A percentile compares a stretch with the other conserved stretches of the same genome.
Conservation (phyloP, 1,284 basidiomycete species). For the Xerocomus minutiporus region DNA sequence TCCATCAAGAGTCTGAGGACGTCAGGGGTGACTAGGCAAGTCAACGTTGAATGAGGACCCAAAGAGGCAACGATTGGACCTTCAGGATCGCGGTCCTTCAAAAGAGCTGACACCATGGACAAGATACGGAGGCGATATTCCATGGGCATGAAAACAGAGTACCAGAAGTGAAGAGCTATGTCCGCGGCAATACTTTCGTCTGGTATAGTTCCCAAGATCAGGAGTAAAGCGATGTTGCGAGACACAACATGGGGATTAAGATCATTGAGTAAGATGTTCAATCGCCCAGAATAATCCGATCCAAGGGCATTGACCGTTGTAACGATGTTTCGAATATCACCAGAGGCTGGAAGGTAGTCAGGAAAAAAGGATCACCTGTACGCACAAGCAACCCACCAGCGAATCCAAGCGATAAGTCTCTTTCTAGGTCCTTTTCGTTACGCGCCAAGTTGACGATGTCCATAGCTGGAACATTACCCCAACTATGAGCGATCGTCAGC, state of each 20-base stretch:
- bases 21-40: conserved; percentile 13
- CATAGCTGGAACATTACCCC: conserved; percentile 27
- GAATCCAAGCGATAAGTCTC: conserved; percentile 34
- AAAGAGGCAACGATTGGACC: conserved; percentile 8
- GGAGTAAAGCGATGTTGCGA: conserved; percentile 38
- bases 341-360: conserved; percentile 16
- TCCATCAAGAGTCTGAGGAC: conserved; percentile 15
- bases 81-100: conserved; percentile 8
- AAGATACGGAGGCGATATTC: conserved; percentile 29
- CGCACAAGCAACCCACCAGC: conserved; percentile 23
- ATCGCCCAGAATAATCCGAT: conserved; percentile 21
- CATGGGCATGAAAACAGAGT: conserved; percentile 38
- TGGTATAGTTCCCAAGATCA: conserved; percentile 34
- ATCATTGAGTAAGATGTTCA: conserved; percentile 39
- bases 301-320: conserved; percentile 24
- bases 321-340: conserved; percentile 26
- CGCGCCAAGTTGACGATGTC: conserved; percentile 42
- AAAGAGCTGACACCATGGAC: conserved; percentile 15
- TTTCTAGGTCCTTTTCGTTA: conserved; percentile 32
- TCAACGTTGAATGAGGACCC: conserved; percentile 19
- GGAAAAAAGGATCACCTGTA: conserved; percentile 4
- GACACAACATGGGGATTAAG: conserved; percentile 19
- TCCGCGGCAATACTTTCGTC: conserved; percentile 34
- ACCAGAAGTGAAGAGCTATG: conserved; percentile 43
- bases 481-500: conserved; percentile 11